These are phyloP conservation scores for Colletotrichum coccodes DNA, from an alignment of 2,329 filamentous ascomycete species.

Conservation along the genomic window DNA sequence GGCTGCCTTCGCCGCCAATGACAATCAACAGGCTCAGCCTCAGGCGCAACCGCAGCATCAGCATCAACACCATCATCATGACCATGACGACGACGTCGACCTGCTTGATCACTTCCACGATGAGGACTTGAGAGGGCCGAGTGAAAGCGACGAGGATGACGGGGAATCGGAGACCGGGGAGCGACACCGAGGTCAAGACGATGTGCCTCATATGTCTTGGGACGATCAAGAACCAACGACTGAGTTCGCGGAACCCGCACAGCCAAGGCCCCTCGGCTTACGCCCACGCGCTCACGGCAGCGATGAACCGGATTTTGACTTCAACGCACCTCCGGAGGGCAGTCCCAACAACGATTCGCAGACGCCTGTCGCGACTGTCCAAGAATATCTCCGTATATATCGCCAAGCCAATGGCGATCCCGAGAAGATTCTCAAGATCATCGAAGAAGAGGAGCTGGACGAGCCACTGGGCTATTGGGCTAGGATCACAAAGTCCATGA, in stretches of 20 bases:
- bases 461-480: constrained; percentile 70
- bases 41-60: constrained; percentile 8
- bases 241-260: not conserved
- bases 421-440: constrained; percentile 67
- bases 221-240: constrained; percentile 10
- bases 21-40: constrained; percentile 16
- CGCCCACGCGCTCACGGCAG: not conserved
- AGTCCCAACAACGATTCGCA: not conserved
- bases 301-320: constrained; percentile 13
- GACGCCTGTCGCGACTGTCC: constrained; percentile 41
- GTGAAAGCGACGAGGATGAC: constrained; percentile 23
- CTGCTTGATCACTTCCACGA: not conserved
- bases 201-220: constrained; percentile 4
- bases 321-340: constrained; percentile 14
- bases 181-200: constrained; percentile 5
- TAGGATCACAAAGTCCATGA: constrained; percentile 53
- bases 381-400: constrained; percentile 65
- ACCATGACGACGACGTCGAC: constrained; percentile 20
- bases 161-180: constrained; percentile 2
- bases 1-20: constrained; percentile 58
- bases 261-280: not conserved
- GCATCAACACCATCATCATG: constrained; percentile 22
- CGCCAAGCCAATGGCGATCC: constrained; percentile 69
- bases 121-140: constrained; percentile 1
- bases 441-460: constrained; percentile 68